Evolutionary conservation across 257 asterid species (phyloP), one percentile per base, ranked within the genome.

Genomic region (Przewalskia tangutica): DNA sequence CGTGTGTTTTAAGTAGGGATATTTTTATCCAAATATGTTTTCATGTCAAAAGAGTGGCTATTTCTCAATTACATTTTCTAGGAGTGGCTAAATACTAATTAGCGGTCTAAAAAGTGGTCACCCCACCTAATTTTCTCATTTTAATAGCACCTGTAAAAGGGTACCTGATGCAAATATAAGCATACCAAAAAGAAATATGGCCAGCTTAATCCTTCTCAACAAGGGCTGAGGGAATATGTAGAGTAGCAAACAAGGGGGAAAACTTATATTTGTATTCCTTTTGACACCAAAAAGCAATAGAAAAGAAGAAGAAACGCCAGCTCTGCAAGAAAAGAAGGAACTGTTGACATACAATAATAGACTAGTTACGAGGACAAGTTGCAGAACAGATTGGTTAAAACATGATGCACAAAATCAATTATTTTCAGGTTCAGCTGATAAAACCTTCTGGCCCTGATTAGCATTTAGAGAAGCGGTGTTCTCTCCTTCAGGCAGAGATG

Each of bases 391-490:
- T 7, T 56, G 23, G 18, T 2, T 56, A 56, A n/a, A 56, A 2
- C 27, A 56, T 8, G 23, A 14, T 16, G 23, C 5, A 56, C 63
- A 56, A 4, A 6, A 55, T 55, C 60, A 55, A 65, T 66, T 80
- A 12, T 83, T 16, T 51, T 82, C 86, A 23, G 83, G 58, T 58
- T 86, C 85, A 79, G 82, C 79, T 6, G 64, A 82, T 66, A 48
- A 53, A 12, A 81, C 53, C 81, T 80, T 83, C 32, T 62, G 77
- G 58, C 75, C 80, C 59, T 83, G 88, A 10, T 76, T 56, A 18
- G 93, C 13, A 65, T 82, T 84, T 20, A 78, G 58, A 63, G 58
- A 75, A 80, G 85, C 86, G 7, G 38, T 79, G 82, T 84, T 81
- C 68, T 80, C 85, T 34, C 86, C 50, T 73, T 81, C 84, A 11